Conservation (phyloP, 2,329 filamentous ascomycete genomes). For the Claviceps purpurea region DNA sequence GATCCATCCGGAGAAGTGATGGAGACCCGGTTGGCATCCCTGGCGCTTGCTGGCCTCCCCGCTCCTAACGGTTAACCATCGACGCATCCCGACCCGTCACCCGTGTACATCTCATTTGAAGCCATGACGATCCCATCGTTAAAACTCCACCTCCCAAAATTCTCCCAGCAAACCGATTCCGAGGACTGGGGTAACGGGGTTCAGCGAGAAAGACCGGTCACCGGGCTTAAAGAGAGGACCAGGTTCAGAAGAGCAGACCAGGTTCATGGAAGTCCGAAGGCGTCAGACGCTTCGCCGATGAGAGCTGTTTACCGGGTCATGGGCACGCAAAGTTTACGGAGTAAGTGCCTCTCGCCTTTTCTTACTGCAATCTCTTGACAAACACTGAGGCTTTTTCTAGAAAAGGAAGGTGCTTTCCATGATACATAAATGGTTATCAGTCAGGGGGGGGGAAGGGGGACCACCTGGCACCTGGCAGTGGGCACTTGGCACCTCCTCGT, state of each 20-base stretch:
- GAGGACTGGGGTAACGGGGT: no score
- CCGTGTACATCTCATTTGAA: no score
- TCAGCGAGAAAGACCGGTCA: not conserved
- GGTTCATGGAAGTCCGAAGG: no score
- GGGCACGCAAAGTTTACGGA: not conserved
- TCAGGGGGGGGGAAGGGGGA: not conserved
- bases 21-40: no score
- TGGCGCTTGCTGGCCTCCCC: no score
- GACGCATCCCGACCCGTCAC: no score
- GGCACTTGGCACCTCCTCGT: not conserved
- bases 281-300: not conserved
- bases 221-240: not conserved
- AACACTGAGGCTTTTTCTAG: not conserved
- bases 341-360: not conserved
- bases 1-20: no score
- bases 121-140: no score
- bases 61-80: no score
- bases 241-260: not conserved
- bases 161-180: no score
- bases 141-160: no score
- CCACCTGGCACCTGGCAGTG: not conserved
- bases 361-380: not conserved
- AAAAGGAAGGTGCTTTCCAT: slow-evolving; percentile 1
- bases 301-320: not conserved
- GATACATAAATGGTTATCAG: not conserved